These are phyloP conservation scores for Fusarium goolgardi DNA, from an alignment of 2,329 filamentous ascomycete genomes.

Conservation along the genomic window DNA sequence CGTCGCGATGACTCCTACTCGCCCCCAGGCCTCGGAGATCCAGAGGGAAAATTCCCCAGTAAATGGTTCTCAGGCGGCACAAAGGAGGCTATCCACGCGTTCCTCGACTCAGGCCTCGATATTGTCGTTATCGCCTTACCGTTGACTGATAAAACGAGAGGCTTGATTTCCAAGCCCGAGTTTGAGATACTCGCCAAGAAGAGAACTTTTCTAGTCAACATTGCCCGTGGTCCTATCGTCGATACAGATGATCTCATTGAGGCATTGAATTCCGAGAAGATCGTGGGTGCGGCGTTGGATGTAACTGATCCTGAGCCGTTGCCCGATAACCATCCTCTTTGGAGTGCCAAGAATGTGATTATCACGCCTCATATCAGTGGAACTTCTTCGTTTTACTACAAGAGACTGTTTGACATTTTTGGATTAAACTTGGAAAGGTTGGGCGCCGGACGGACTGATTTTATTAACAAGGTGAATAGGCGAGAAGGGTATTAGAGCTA, in stretches of 20 bases:
- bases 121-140: conserved; percentile 65
- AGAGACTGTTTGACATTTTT: conserved; percentile 57
- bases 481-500: conserved; percentile 48
- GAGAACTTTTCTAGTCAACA: conserved; percentile 75
- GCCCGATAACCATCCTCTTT: conserved; percentile 74
- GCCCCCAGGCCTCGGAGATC: conserved; percentile 72
- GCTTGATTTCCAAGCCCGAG: conserved; percentile 64
- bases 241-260: conserved; percentile 68
- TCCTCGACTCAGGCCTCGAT: conserved; percentile 63
- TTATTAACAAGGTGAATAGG: conserved; percentile 57
- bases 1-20: conserved; percentile 73
- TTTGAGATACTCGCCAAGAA: conserved; percentile 59
- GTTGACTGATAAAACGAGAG: conserved; percentile 60
- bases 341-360: conserved; percentile 75
- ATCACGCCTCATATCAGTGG: conserved; percentile 67
- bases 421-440: conserved; percentile 56
- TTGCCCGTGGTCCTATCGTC: conserved; percentile 69
- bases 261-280: conserved; percentile 62
- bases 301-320: conserved; percentile 85
- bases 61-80: conserved; percentile 63
- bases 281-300: conserved; percentile 77
- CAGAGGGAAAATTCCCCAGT: conserved; percentile 60
- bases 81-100: conserved; percentile 60
- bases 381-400: conserved; percentile 54
- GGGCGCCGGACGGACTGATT: conserved; percentile 51